Conservation (phyloP, 305 asterid genomes). For the Fraxinus angustifolia region DNA sequence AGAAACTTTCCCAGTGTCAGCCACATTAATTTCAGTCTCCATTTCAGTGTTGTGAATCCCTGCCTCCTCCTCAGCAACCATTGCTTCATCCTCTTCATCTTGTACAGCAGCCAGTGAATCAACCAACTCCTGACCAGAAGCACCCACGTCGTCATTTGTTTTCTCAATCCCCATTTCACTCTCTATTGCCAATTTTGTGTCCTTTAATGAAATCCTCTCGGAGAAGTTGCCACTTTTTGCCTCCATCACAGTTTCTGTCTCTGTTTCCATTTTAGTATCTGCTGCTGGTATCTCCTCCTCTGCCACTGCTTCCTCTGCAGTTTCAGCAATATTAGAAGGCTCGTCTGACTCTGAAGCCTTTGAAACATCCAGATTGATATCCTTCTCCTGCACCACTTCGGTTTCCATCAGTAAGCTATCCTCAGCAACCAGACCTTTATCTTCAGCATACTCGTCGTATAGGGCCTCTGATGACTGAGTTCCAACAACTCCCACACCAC, state of each 20-base stretch:
- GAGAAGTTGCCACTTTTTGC: conserved; percentile 10
- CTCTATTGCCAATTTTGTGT: conserved; percentile 25
- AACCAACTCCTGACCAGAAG: conserved; percentile 43
- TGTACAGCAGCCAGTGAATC: conserved; percentile 43
- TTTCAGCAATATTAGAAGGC: conserved; percentile 22
- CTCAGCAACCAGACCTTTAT: conserved; percentile 22
- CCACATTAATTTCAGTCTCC: conserved; percentile 77
- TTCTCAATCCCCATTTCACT: conserved; percentile 41
- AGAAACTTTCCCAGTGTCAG: conserved; percentile 53
- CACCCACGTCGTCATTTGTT: conserved; percentile 42
- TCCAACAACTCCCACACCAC: conserved; percentile 9
- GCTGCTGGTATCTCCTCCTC: conserved; percentile 31
- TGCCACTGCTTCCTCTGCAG: conserved; percentile 20
- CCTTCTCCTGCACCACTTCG: conserved; percentile 28
- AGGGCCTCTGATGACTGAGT: conserved; percentile 10
- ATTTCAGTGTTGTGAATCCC: conserved; percentile 61
- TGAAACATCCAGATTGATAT: conserved; percentile 21
- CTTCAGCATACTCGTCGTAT: conserved; percentile 30
- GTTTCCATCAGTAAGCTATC: conserved; percentile 23
- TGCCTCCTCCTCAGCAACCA: conserved; percentile 58
- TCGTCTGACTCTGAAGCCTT: conserved; percentile 29
- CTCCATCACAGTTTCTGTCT: conserved; percentile 30
- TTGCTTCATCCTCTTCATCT: conserved; percentile 60
- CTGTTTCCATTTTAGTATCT: conserved; percentile 30
- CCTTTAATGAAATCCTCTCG: conserved; percentile 34